These are phyloP conservation scores for Vitis hybrid DNA, from an alignment of 177 flowering plant species.

Conservation along the genomic window DNA sequence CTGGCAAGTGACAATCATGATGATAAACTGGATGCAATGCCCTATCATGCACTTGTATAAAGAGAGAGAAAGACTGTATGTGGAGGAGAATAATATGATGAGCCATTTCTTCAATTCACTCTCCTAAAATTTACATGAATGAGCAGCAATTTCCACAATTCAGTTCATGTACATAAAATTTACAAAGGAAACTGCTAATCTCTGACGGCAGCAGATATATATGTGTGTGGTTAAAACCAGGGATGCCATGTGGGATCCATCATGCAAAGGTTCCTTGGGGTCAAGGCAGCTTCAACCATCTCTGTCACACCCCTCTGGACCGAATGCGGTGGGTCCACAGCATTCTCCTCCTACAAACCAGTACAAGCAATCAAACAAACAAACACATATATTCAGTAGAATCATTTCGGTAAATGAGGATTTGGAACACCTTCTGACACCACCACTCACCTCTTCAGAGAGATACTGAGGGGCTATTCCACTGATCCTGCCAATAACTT, in stretches of 20 bases:
- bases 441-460: slow-evolving; percentile 71
- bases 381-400: no score
- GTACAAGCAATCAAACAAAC: not conserved
- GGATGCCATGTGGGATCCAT: slow-evolving; percentile 99
- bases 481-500: slow-evolving; percentile 69
- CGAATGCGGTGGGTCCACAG: slow-evolving; percentile 80
- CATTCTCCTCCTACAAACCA: slow-evolving; percentile 76
- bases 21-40: no score
- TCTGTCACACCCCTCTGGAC: slow-evolving; percentile 90
- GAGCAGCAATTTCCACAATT: not conserved
- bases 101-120: not conserved
- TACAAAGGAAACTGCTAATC: not conserved
- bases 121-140: not conserved
- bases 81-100: no score
- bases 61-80: no score
- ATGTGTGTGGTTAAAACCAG: slow-evolving; percentile 59
- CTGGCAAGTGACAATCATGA: no score
- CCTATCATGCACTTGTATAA: no score
- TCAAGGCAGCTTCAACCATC: slow-evolving; percentile 89
- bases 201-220: no score
- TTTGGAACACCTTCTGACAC: not conserved
- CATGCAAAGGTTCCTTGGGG: slow-evolving; percentile 90
- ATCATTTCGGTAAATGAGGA: not conserved
- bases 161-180: not conserved
- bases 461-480: slow-evolving; percentile 76